A percentile compares a stretch with the other conserved stretches of the same genome.
phyloP scores from a whole-genome alignment of 768 basidiomycete species.

The Lepiota subincarnata region DNA sequence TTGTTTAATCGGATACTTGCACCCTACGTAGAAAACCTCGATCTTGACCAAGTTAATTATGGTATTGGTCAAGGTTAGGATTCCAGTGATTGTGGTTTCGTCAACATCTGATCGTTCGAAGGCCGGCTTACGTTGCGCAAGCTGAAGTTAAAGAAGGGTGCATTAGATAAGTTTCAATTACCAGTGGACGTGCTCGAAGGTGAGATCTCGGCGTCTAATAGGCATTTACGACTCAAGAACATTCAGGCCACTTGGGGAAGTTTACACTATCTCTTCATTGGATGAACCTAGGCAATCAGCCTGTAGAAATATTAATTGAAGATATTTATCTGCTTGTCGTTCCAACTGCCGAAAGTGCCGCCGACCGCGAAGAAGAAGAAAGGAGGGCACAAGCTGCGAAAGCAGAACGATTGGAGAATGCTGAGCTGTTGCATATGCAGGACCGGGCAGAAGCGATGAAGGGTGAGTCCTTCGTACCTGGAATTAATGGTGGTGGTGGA shows the following conservation, averaged over 20 bases:
- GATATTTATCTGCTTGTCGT: slow-evolving; percentile 93
- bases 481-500: neutral
- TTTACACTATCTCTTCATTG: slow-evolving; percentile 85
- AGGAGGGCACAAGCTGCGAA: slow-evolving; percentile 79
- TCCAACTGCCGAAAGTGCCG: slow-evolving; percentile 64
- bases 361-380: slow-evolving; percentile 84
- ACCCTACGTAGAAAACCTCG: slow-evolving; percentile 94
- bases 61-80: slow-evolving; percentile 79
- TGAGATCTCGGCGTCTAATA: slow-evolving; percentile 21
- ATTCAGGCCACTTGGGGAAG: slow-evolving; percentile 75
- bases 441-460: slow-evolving; percentile 47
- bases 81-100: neutral
- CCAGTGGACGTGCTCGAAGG: slow-evolving; percentile 96
- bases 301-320: slow-evolving; percentile 87
- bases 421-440: slow-evolving; percentile 75
- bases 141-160: slow-evolving; percentile 86
- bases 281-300: slow-evolving; percentile 85
- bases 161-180: slow-evolving; percentile 90
- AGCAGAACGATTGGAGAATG: slow-evolving; percentile 81
- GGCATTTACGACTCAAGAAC: neutral
- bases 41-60: slow-evolving; percentile 92
- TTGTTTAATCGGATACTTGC: slow-evolving; percentile 89
- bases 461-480: slow-evolving; percentile 30
- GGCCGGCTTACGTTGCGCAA: slow-evolving; percentile 77
- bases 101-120: slow-evolving; percentile 22